Evolutionary conservation across 1,284 basidiomycete genomes (phyloP), one percentile per base, ranked within the genome.

Genomic region (Exobasidium rhododendri): DNA sequence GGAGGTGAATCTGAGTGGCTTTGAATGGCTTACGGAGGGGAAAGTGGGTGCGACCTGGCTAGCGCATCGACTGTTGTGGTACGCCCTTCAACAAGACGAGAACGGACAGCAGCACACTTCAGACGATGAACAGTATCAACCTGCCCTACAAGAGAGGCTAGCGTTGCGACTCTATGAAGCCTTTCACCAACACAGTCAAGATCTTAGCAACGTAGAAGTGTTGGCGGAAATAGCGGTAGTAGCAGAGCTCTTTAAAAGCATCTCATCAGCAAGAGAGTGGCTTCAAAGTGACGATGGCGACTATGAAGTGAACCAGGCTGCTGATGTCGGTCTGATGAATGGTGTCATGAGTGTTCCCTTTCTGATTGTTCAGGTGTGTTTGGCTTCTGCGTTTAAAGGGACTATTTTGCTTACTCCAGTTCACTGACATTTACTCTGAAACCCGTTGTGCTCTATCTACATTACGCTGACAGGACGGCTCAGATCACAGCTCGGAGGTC

Each of bases 31-130:
- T 5, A 66, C 61, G 28, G 56, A 68, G 6, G 70, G 68, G 0
- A 70, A 60, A 32, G 68, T 70, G 1, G 70, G 68, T 0, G 70
- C 70, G 0, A 72, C 70, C 2, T 72, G 69, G 68, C 62, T 68
- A 26, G 62, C 64, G 17, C 70, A 72, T 50, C 44, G 70, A 13
- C 54, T 72, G 43, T 58, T 70, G 24, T 35, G 64, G 28, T 68
- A 65, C 44, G 69, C 69, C 3, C 40, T 58, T 5, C 65, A 67
- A 58, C 13, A 63, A 28, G 68, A 72, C 24, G 61, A 70, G 44
- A 6, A 30, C 6, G 14, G 2, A 5, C n/a, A 35, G 24, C 3
- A 6, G 3, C 40, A 35, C 31, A 14, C 2, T 24, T 14, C 7
- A 26, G 10, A 31, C 14, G 29, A 29, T 44, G 29, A 14, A 3